phyloP scores from a whole-genome alignment of 768 basidiomycete genomes.

The Russula abietina region DNA sequence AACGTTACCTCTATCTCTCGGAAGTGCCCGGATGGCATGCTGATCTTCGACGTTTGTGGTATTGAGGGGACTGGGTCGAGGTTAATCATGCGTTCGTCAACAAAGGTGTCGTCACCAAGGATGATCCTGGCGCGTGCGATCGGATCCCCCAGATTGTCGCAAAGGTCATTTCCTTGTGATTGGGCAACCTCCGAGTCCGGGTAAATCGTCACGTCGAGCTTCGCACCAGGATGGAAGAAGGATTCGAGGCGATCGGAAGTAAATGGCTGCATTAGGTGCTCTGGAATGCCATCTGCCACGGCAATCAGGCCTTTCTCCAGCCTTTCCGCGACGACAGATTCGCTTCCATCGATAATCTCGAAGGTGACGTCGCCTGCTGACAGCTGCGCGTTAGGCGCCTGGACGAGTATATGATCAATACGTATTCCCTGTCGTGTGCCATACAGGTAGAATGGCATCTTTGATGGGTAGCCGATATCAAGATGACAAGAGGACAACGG shows the following conservation, averaged over 20 bases:
- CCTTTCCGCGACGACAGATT: slow-evolving; percentile 8
- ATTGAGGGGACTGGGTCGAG: slow-evolving; percentile 2
- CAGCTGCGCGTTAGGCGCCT: slow-evolving; percentile 27
- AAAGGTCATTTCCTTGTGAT: slow-evolving; percentile 20
- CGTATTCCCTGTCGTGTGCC: slow-evolving; percentile 30
- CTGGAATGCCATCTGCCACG: slow-evolving; percentile 21
- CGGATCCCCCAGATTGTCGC: slow-evolving; percentile 7
- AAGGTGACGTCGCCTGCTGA: slow-evolving; percentile 21
- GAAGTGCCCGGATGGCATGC: not conserved
- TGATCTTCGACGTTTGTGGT: slow-evolving; percentile 11
- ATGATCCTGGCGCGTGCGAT: slow-evolving; percentile 23
- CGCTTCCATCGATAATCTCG: slow-evolving; percentile 14
- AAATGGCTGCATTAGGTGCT: slow-evolving; percentile 26
- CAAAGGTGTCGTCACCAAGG: slow-evolving; percentile 19
- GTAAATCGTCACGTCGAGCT: slow-evolving; percentile 19
- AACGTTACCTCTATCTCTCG: not conserved
- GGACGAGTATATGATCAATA: slow-evolving; percentile 34
- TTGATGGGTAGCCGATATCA: slow-evolving; percentile 30
- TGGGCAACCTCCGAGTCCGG: slow-evolving; percentile 9
- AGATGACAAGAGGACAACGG: slow-evolving; percentile 30
- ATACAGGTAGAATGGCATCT: slow-evolving; percentile 40
- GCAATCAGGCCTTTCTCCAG: slow-evolving; percentile 23
- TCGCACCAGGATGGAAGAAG: slow-evolving; percentile 21
- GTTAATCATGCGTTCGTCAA: slow-evolving; percentile 22
- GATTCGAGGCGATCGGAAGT: not conserved